Percentiles rank a stretch among this genome's conserved stretches.
These are phyloP conservation scores for Hypoxylon fuscum DNA, from an alignment of 495 filamentous ascomycete species.

Conservation along the genomic window DNA sequence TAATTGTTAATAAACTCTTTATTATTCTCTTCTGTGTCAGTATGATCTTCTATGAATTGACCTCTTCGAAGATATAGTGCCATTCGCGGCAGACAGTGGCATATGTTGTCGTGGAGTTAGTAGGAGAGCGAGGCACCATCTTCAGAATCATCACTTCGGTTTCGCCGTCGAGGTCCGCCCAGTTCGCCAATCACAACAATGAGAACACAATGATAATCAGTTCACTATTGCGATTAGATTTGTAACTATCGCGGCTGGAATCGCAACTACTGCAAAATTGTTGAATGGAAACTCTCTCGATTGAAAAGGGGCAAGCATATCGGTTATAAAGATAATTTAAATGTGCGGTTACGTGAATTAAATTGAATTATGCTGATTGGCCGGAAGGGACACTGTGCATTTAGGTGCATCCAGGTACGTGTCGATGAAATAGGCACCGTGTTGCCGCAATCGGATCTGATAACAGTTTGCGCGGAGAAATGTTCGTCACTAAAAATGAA, in stretches of 20 bases:
- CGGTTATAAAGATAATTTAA: no score
- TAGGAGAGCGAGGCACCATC: background rate
- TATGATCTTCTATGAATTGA: constrained; percentile 37
- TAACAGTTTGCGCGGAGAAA: constrained; percentile 34
- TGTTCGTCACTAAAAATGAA: constrained; percentile 25
- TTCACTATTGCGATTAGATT: no score
- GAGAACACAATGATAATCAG: no score
- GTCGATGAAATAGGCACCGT: background rate
- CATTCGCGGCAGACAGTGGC: constrained; percentile 41
- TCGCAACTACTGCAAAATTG: no score
- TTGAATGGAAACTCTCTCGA: no score
- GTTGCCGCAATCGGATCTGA: constrained; percentile 39
- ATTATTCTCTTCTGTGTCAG: constrained; percentile 19
- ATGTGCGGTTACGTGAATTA: background rate
- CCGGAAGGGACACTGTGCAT: background rate
- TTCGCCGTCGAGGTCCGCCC: background rate
- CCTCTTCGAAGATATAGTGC: constrained; percentile 38
- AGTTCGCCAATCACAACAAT: no score
- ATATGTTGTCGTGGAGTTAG: constrained; percentile 13
- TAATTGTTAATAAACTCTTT: no score
- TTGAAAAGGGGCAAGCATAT: no score
- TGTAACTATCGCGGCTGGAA: no score
- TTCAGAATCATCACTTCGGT: background rate
- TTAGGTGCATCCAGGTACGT: background rate
- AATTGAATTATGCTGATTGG: background rate